phyloP scores from a whole-genome alignment of 1,139 yeast species.

The Yamadazyma epiphylla region DNA sequence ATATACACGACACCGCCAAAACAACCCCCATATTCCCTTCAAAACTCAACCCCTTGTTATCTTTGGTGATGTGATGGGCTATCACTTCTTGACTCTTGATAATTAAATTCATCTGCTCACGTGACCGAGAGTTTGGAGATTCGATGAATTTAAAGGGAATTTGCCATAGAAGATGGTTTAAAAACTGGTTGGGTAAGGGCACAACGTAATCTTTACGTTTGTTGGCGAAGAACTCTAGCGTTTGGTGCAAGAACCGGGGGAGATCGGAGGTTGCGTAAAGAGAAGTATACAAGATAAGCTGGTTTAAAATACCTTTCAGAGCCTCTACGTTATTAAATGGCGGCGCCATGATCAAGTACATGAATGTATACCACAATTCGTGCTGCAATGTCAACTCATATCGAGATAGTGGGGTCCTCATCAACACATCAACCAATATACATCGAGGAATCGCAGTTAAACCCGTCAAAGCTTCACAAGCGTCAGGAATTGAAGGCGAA shows the following conservation, averaged over 20 bases:
- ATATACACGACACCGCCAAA: conserved; percentile 23
- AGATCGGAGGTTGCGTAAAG: conserved; percentile 19
- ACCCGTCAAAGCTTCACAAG: conserved; percentile 25
- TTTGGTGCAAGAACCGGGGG: conserved; percentile 13
- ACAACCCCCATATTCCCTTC: conserved; percentile 39
- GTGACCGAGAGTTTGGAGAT: conserved; percentile 2
- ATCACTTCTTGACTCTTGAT: conserved; percentile 30
- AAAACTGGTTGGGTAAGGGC: conserved; percentile 7
- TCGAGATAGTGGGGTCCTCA: conserved; percentile 31
- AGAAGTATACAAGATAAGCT: conserved; percentile 24
- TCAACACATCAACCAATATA: conserved; percentile 30
- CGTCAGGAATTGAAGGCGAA: conserved; percentile 22
- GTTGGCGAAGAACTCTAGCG: conserved; percentile 8
- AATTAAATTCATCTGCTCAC: conserved; percentile 9
- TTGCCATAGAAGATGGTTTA: conserved; percentile 23
- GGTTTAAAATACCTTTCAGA: conserved; percentile 20
- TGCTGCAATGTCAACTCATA: conserved; percentile 31
- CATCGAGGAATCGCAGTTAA: conserved; percentile 33
- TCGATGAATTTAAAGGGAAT: conserved; percentile 14
- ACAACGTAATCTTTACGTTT: conserved; percentile 1
- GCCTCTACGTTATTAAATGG: conserved; percentile 15
- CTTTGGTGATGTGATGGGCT: conserved; percentile 16
- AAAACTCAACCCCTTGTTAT: conserved; percentile 17
- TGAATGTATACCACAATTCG: conserved; percentile 32
- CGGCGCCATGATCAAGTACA: conserved; percentile 14